phyloP scores from a whole-genome alignment of 2,329 filamentous ascomycete genomes.

The Verticillium nubilum region DNA sequence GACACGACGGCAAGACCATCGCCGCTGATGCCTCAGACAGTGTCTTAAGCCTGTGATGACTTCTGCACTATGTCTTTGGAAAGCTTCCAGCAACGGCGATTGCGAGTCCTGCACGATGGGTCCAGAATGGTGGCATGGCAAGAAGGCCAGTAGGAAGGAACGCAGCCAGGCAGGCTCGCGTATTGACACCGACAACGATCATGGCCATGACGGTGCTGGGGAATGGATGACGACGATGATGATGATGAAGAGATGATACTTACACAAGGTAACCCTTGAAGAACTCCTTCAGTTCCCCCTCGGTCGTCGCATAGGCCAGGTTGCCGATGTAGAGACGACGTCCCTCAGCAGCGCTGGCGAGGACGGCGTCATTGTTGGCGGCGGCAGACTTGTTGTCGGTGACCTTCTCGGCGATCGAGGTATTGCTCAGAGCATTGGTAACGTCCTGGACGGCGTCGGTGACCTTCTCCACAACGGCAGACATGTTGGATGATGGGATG shows the following conservation, averaged over 20 bases:
- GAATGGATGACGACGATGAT: not conserved
- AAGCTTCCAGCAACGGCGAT: no score
- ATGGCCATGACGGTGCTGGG: not conserved
- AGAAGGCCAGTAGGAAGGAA: not conserved
- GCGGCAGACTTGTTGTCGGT: slow-evolving; percentile 37
- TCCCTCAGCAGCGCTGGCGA: slow-evolving; percentile 96
- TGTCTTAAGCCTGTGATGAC: not conserved
- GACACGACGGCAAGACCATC: not conserved
- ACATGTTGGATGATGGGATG: slow-evolving; percentile 65
- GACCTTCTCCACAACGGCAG: slow-evolving; percentile 70
- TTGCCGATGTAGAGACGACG: slow-evolving; percentile 99
- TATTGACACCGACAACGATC: no score
- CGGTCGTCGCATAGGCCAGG: slow-evolving; percentile 99
- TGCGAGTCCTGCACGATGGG: no score
- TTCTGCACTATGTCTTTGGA: no score
- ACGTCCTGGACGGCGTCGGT: slow-evolving; percentile 68
- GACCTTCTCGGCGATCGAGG: slow-evolving; percentile 56
- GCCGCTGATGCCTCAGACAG: not conserved
- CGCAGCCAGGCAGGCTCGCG: not conserved
- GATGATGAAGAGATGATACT: slow-evolving; percentile 38
- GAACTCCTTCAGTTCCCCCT: slow-evolving; percentile 99
- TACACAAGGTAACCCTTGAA: slow-evolving; percentile 99
- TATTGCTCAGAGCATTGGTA: slow-evolving; percentile 69
- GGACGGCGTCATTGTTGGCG: slow-evolving; percentile 80
- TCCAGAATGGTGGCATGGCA: no score